phyloP scores from a whole-genome alignment of 202 grass and related monocot species.

The Digitaria exilis region DNA sequence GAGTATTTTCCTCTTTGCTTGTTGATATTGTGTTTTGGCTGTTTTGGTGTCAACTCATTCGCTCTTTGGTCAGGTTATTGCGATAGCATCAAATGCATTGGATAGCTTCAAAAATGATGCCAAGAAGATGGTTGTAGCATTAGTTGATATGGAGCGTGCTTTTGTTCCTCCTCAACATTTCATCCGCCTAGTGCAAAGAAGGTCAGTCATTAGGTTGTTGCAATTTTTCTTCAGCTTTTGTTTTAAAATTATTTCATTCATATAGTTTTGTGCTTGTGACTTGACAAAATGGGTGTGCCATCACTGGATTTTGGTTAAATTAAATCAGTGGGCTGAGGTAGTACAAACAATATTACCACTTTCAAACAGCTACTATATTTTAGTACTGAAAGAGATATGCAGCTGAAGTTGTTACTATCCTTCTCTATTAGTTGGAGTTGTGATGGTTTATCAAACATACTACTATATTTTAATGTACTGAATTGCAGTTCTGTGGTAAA shows the following conservation, averaged over 20 bases:
- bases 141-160: constrained; percentile 99
- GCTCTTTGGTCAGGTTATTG: constrained; percentile 62
- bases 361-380: neutral
- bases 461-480: neutral
- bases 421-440: neutral
- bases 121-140: constrained; percentile 96
- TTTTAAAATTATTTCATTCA: constrained; percentile 14
- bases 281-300: neutral
- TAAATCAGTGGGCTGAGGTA: neutral
- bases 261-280: constrained; percentile 27
- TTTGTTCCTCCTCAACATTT: constrained; percentile 99
- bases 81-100: constrained; percentile 88
- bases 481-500: constrained; percentile 25
- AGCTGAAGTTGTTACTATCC: neutral
- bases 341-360: neutral
- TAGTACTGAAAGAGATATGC: neutral
- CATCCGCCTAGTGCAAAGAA: constrained; percentile 94
- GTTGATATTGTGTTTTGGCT: constrained; percentile 21
- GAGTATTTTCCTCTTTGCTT: constrained; percentile 10
- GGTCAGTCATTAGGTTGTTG: constrained; percentile 49
- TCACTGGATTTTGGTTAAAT: constrained; percentile 11
- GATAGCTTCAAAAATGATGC: constrained; percentile 92
- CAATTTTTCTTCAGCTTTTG: neutral
- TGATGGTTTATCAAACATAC: constrained; percentile 8
- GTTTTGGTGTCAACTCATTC: constrained; percentile 23